Evolutionary conservation across 345 rosid species (phyloP).

Genomic region (Gossypium bickii): DNA sequence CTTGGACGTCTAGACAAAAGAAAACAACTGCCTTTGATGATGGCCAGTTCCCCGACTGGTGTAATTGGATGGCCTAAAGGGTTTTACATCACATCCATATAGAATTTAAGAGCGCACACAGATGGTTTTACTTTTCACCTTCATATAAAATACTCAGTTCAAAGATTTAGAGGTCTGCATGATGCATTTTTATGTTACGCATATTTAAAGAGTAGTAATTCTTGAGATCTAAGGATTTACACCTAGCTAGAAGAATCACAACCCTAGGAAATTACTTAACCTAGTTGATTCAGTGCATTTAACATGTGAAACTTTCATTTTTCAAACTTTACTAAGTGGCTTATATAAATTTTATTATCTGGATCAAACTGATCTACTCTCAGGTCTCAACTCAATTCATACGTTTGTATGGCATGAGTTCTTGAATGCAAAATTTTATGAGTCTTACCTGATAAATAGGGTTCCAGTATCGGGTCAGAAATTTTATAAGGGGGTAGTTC

Average conservation of each 20-base stretch:
- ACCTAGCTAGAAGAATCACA: neutral
- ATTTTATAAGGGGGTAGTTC: neutral
- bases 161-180: neutral
- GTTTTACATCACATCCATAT: neutral
- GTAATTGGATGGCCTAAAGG: neutral
- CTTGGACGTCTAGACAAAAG: neutral
- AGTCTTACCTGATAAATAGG: neutral
- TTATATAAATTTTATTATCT: neutral
- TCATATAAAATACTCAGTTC: neutral
- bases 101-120: neutral
- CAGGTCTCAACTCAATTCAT: neutral
- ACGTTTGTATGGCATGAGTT: neutral
- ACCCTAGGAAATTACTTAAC: neutral
- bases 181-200: slow-evolving; percentile 4
- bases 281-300: slow-evolving; percentile 1
- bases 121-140: neutral
- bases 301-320: neutral
- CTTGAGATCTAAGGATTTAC: neutral
- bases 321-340: neutral
- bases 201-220: neutral
- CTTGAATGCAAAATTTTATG: neutral
- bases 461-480: neutral
- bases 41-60: neutral
- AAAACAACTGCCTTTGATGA: neutral
- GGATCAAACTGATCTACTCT: neutral